Conservation (phyloP, 2,329 filamentous ascomycete genomes). For the Metarhizium guizhouense region DNA sequence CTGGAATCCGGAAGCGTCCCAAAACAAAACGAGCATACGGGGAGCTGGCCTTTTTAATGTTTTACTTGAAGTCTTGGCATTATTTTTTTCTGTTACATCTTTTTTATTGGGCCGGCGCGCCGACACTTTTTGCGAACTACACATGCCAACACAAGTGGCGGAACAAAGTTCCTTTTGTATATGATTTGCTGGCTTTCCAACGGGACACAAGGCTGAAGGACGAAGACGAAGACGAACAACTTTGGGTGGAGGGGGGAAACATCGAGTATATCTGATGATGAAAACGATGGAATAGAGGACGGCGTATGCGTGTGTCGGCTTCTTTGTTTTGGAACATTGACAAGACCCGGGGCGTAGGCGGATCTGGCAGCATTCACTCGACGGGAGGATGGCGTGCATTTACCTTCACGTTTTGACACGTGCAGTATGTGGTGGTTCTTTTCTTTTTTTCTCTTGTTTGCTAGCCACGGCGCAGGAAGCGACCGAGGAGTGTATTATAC, state of each 20-base stretch:
- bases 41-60: background rate
- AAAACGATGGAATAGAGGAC: constrained; percentile 1
- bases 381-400: background rate
- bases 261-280: background rate
- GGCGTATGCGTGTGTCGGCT: constrained; percentile 1
- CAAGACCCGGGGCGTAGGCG: background rate
- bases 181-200: background rate
- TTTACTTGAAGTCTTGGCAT: background rate
- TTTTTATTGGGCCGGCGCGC: background rate
- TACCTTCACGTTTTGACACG: background rate
- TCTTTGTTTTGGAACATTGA: background rate
- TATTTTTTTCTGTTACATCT: background rate
- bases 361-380: background rate
- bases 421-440: background rate
- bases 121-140: background rate
- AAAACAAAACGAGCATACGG: background rate
- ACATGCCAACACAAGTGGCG: background rate
- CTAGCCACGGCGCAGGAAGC: background rate
- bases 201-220: background rate
- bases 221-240: background rate
- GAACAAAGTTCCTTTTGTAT: background rate
- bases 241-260: background rate
- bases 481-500: background rate
- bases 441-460: background rate
- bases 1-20: background rate